Conservation (phyloP, 257 asterid species). For the Solanum neorickii region DNA sequence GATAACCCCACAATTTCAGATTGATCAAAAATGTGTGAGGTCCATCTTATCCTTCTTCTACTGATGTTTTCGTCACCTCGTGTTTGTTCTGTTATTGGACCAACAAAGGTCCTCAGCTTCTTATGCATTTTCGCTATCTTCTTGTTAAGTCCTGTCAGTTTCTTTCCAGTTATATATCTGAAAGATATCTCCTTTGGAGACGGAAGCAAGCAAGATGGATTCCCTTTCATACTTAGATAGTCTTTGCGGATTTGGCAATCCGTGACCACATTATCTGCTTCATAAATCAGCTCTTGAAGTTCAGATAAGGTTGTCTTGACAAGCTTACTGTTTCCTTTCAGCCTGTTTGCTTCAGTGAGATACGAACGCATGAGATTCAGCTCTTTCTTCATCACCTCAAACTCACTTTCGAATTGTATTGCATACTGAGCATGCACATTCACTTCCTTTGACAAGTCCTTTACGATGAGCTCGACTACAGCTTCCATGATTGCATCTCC, state of each 20-base stretch:
- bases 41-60: background rate
- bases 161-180: constrained; percentile 4
- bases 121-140: background rate
- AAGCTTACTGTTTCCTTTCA: background rate
- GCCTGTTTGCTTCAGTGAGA: constrained; percentile 5
- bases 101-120: background rate
- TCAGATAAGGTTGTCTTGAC: background rate
- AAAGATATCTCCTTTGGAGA: background rate
- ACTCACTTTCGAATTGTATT: constrained; percentile 2
- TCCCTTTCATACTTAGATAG: background rate
- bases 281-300: constrained; percentile 9
- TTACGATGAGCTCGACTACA: background rate
- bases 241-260: constrained; percentile 13
- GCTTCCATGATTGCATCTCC: background rate
- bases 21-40: background rate
- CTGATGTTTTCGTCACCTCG: background rate
- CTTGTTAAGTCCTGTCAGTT: constrained; percentile 2
- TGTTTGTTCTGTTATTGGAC: background rate
- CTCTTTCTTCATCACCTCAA: constrained; percentile 1
- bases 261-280: constrained; percentile 12
- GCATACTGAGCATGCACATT: constrained; percentile 5
- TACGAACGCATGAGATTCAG: constrained; percentile 11
- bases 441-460: background rate
- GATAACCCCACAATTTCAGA: constrained; percentile 14
- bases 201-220: background rate